These are phyloP conservation scores for Debaryomyces fabryi DNA, from an alignment of 1,139 yeast species.

Conservation along the genomic window DNA sequence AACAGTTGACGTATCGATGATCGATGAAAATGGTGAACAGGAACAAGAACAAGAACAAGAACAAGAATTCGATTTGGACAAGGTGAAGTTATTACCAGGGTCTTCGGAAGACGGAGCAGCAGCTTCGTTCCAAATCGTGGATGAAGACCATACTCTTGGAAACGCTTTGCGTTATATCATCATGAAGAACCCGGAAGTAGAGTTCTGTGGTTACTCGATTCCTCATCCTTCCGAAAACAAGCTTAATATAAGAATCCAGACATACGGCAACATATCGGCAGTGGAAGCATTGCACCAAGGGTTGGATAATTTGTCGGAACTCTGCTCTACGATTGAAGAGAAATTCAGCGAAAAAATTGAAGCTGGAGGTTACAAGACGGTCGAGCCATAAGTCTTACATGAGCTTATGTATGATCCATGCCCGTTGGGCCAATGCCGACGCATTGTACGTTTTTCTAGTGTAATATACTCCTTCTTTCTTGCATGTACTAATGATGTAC, in stretches of 20 bases:
- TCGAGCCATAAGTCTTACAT: conserved; percentile 41
- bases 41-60: conserved; percentile 35
- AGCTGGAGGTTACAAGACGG: conserved; percentile 51
- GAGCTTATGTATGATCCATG: neutral
- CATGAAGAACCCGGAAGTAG: conserved; percentile 97
- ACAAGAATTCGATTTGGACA: conserved; percentile 50
- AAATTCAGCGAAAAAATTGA: conserved; percentile 68
- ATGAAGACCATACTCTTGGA: conserved; percentile 95
- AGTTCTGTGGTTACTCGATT: conserved; percentile 96
- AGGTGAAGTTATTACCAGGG: conserved; percentile 74
- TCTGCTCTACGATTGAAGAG: conserved; percentile 83
- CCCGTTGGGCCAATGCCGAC: neutral
- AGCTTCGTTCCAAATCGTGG: conserved; percentile 88
- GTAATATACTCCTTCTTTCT: conserved; percentile 4
- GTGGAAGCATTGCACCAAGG: conserved; percentile 94
- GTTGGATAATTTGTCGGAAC: conserved; percentile 76
- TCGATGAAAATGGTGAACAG: conserved; percentile 21
- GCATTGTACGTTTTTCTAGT: neutral
- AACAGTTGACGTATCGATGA: conserved; percentile 28
- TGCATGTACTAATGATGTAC: conserved; percentile 4
- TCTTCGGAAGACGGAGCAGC: conserved; percentile 95
- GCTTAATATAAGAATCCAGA: conserved; percentile 88
- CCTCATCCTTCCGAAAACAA: conserved; percentile 98
- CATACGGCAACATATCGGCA: conserved; percentile 87
- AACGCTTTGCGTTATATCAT: conserved; percentile 90